Conservation (phyloP, 768 basidiomycete genomes). For the Suillus variegatus region DNA sequence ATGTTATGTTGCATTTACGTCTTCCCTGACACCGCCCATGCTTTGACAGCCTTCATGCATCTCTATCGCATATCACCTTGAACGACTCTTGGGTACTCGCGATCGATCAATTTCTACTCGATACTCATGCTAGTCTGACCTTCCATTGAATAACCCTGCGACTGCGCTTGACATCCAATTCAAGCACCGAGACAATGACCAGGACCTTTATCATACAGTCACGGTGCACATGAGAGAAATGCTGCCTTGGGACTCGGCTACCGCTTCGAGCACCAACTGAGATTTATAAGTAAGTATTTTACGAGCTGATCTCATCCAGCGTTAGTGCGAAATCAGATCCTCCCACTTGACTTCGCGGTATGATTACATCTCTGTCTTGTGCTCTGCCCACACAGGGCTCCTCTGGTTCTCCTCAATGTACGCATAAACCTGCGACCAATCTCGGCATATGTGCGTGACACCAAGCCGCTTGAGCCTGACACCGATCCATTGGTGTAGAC, state of each 20-base stretch:
- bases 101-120: background rate
- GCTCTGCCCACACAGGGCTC: background rate
- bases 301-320: background rate
- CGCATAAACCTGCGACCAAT: slow-evolving; percentile 29
- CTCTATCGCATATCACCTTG: background rate
- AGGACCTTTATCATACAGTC: background rate
- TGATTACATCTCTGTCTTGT: background rate
- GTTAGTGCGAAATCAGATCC: background rate
- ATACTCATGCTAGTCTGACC: background rate
- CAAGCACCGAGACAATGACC: background rate
- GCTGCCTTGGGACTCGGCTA: background rate
- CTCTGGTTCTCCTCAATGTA: slow-evolving; percentile 24
- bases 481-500: slow-evolving; percentile 19
- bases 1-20: background rate
- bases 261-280: background rate
- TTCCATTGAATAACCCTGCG: background rate
- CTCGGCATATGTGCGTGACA: slow-evolving; percentile 29
- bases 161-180: background rate
- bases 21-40: background rate
- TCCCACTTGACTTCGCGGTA: background rate
- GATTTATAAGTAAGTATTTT: background rate
- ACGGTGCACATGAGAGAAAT: background rate
- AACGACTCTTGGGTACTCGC: background rate
- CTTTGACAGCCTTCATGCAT: background rate
- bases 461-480: slow-evolving; percentile 24